A percentile compares a stretch with the other conserved stretches of the same genome.
Conservation (phyloP, 805 yeast genomes). For the Peterozyma xylosa region DNA sequence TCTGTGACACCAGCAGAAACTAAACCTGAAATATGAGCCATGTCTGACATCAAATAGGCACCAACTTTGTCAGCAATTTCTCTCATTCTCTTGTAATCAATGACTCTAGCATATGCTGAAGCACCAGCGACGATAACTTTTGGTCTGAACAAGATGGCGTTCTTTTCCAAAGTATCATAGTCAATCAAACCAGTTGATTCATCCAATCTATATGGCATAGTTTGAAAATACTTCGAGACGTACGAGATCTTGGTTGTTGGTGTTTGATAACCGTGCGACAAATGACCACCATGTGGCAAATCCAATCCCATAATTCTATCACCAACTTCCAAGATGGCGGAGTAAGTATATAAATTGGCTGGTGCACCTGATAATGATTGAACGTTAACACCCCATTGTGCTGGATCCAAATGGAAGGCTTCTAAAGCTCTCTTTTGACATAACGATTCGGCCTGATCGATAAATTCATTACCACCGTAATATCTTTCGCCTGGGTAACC, state of each 20-base stretch:
- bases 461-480: constrained; percentile 96
- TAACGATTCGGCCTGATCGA: constrained; percentile 81
- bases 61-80: constrained; percentile 89
- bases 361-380: constrained; percentile 96
- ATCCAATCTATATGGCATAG: constrained; percentile 94
- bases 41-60: constrained; percentile 87
- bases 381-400: constrained; percentile 95
- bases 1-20: constrained; percentile 92
- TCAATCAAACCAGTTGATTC: constrained; percentile 85
- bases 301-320: constrained; percentile 97
- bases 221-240: constrained; percentile 90
- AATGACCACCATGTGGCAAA: constrained; percentile 97
- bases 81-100: constrained; percentile 87
- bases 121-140: constrained; percentile 95
- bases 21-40: constrained; percentile 97
- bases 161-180: constrained; percentile 78
- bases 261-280: constrained; percentile 96
- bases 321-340: constrained; percentile 80
- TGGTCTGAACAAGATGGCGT: constrained; percentile 85
- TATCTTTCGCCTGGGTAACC: constrained; percentile 98
- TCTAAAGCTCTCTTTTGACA: constrained; percentile 90
- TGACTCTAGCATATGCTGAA: constrained; percentile 86
- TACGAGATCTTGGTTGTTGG: constrained; percentile 82
- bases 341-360: constrained; percentile 89
- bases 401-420: constrained; percentile 70